These are phyloP conservation scores for Lactarius sanguifluus DNA, from an alignment of 768 basidiomycete species.

Conservation along the genomic window DNA sequence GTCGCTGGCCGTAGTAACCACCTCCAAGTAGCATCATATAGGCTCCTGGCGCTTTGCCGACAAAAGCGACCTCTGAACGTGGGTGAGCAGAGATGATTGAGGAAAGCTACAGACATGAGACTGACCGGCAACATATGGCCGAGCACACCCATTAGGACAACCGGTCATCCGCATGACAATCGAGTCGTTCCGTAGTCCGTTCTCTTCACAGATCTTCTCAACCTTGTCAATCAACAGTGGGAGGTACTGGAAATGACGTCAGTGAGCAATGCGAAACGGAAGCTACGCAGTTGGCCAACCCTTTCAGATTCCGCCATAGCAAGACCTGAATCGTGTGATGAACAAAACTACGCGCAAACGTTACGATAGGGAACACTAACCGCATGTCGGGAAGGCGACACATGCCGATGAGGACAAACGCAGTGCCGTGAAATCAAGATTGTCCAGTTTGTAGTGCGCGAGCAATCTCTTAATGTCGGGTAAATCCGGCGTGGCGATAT, in stretches of 20 bases:
- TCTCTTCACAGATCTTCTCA: slow-evolving; percentile 92
- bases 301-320: slow-evolving; percentile 81
- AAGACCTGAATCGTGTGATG: slow-evolving; percentile 44
- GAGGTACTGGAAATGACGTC: slow-evolving; percentile 60
- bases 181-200: slow-evolving; percentile 88
- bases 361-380: slow-evolving; percentile 35
- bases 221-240: slow-evolving; percentile 93
- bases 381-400: slow-evolving; percentile 96
- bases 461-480: slow-evolving; percentile 76
- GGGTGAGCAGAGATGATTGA: slow-evolving; percentile 5
- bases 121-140: slow-evolving; percentile 87
- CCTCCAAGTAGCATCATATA: slow-evolving; percentile 97
- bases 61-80: slow-evolving; percentile 82
- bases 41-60: slow-evolving; percentile 91
- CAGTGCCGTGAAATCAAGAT: slow-evolving; percentile 73
- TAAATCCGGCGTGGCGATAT: slow-evolving; percentile 72
- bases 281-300: slow-evolving; percentile 39
- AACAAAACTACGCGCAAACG: slow-evolving; percentile 1
- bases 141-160: slow-evolving; percentile 90
- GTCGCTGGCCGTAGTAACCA: slow-evolving; percentile 88
- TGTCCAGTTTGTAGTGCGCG: slow-evolving; percentile 86
- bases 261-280: slow-evolving; percentile 7
- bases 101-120: not conserved
- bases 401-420: slow-evolving; percentile 92
- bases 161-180: slow-evolving; percentile 99